Percentiles rank a stretch among this genome's conserved stretches.
Evolutionary conservation across 192 early-diverging fungal genomes (phyloP).

Genomic region (Backusella macrospora): DNA sequence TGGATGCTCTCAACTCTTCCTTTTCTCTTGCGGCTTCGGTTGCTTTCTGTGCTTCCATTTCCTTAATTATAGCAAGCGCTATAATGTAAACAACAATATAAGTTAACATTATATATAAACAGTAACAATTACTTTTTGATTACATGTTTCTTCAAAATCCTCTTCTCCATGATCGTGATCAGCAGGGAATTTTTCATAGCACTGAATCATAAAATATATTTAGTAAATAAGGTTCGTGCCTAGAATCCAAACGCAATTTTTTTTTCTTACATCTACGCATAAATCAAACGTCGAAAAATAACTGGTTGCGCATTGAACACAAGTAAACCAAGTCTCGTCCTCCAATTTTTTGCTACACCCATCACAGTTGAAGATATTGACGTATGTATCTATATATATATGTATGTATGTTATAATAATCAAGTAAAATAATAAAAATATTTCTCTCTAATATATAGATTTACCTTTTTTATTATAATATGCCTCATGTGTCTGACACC

Average conservation of each 20-base stretch:
- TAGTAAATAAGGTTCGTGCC: background rate
- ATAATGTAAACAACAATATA: background rate
- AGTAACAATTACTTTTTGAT: conserved; percentile 17
- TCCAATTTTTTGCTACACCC: conserved; percentile 59
- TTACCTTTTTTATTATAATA: conserved; percentile 55
- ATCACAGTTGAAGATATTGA: conserved; percentile 74
- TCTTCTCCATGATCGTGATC: conserved; percentile 57
- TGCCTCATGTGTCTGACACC: conserved; percentile 80
- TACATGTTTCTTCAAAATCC: conserved; percentile 59
- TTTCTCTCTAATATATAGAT: background rate
- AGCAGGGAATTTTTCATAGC: conserved; percentile 48
- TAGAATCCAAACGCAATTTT: background rate
- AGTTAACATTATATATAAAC: background rate
- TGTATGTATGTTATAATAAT: background rate
- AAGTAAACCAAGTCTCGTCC: conserved; percentile 65
- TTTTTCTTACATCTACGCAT: conserved; percentile 54
- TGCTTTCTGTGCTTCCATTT: conserved; percentile 45
- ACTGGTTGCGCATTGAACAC: conserved; percentile 58
- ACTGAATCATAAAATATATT: conserved; percentile 36
- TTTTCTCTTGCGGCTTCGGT: conserved; percentile 42
- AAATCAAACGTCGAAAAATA: conserved; percentile 78
- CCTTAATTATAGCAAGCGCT: conserved; percentile 50
- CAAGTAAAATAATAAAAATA: background rate
- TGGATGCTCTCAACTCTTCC: conserved; percentile 36
- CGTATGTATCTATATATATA: conserved; percentile 55